phyloP scores from a whole-genome alignment of 2,329 filamentous ascomycete genomes.

The Pleurostoma richardsiae region DNA sequence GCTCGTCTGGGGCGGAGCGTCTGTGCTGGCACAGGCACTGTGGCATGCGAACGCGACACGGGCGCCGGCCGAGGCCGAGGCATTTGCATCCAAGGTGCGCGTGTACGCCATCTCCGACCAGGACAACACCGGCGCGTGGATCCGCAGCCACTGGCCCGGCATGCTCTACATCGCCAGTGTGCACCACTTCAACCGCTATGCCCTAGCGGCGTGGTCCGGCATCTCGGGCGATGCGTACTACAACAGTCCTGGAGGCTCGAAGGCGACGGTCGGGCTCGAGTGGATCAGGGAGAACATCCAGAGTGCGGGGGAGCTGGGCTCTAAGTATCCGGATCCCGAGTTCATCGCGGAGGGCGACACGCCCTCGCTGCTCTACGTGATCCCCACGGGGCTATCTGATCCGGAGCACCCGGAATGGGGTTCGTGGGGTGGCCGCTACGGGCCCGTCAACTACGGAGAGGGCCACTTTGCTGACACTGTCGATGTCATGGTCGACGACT shows the following conservation, averaged over 20 bases:
- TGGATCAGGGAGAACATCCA: conserved; percentile 44
- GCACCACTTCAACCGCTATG: conserved; percentile 45
- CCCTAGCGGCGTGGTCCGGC: conserved; percentile 41
- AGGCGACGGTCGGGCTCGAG: conserved; percentile 30
- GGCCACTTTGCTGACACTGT: conserved; percentile 22
- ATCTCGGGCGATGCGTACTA: conserved; percentile 38
- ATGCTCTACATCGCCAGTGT: conserved; percentile 43
- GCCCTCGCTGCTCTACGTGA: conserved; percentile 31
- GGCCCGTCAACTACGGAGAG: conserved; percentile 7
- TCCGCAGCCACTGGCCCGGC: conserved; percentile 42
- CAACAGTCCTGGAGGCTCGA: conserved; percentile 29
- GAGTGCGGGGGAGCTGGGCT: conserved; percentile 33
- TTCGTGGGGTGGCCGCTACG: conserved; percentile 36
- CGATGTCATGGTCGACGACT: conserved; percentile 25
- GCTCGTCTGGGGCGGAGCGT: conserved; percentile 43
- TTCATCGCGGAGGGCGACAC: conserved; percentile 45
- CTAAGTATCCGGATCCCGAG: conserved; percentile 29
- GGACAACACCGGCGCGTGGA: conserved; percentile 45
- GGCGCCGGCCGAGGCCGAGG: conserved; percentile 18
- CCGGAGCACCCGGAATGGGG: conserved; percentile 32
- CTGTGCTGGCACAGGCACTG: conserved; percentile 41
- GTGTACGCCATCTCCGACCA: conserved; percentile 49
- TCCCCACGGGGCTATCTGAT: conserved; percentile 33
- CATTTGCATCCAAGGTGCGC: conserved; percentile 30
- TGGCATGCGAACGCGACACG: conserved; percentile 26